Evolutionary conservation across 2,329 filamentous ascomycete genomes (phyloP).

Genomic region (Teratosphaeria nubilosa): DNA sequence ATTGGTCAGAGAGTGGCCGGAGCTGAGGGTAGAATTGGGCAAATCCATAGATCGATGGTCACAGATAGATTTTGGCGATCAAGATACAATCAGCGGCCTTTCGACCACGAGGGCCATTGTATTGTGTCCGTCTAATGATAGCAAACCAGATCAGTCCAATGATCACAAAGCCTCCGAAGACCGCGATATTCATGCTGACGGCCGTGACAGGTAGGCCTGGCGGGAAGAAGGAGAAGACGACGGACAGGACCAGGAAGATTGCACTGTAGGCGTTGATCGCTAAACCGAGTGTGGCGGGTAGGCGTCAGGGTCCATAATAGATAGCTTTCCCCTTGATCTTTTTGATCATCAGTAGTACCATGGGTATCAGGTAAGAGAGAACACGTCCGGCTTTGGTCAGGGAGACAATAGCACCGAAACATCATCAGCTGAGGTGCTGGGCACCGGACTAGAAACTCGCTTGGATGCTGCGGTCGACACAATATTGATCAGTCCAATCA

Average conservation of each 20-base stretch:
- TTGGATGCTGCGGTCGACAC: conserved; percentile 44
- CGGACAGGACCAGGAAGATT: conserved; percentile 8
- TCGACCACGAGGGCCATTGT: neutral
- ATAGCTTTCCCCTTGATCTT: conserved; percentile 4
- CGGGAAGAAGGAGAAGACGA: conserved; percentile 33
- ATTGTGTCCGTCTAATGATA: neutral
- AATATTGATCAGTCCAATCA: conserved; percentile 43
- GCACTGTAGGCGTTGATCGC: conserved; percentile 5
- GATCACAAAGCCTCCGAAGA: conserved; percentile 8
- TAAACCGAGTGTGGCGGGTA: conserved; percentile 2
- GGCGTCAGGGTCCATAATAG: conserved; percentile 4
- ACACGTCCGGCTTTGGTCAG: conserved; percentile 42
- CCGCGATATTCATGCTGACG: conserved; percentile 11
- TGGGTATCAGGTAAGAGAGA: conserved; percentile 40
- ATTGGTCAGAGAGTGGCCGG: neutral
- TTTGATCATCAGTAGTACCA: conserved; percentile 8
- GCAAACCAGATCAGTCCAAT: neutral
- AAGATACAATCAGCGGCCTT: neutral
- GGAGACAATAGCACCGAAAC: conserved; percentile 36
- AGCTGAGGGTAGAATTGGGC: neutral
- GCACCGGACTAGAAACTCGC: neutral
- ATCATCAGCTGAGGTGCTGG: neutral
- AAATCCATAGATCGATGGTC: neutral
- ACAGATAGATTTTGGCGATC: neutral
- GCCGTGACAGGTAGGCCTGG: conserved; percentile 29